Conservation (phyloP, 768 basidiomycete species). For the Pleurotus cornucopiae region DNA sequence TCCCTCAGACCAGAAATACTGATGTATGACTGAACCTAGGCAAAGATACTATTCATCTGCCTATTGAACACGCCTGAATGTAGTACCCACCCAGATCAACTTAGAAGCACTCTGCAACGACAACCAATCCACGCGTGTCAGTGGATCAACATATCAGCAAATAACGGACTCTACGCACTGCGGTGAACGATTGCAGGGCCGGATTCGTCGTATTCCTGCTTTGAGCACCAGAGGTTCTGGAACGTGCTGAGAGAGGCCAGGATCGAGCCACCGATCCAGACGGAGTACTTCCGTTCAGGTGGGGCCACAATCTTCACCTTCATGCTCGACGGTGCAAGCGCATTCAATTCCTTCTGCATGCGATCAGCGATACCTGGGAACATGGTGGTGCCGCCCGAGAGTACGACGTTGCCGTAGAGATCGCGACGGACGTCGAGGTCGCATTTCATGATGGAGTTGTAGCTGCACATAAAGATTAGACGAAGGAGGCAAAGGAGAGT, state of each 20-base stretch:
- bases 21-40: too few relatives aligned
- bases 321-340: conserved; percentile 82
- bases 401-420: conserved; percentile 50
- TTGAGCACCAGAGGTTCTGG: conserved; percentile 83
- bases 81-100: too few relatives aligned
- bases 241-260: conserved; percentile 88
- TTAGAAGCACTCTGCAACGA: too few relatives aligned
- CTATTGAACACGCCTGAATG: too few relatives aligned
- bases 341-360: conserved; percentile 78
- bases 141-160: too few relatives aligned
- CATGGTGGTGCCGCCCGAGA: conserved; percentile 57
- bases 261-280: conserved; percentile 89
- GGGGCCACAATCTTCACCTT: conserved; percentile 94
- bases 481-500: neutral
- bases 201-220: conserved; percentile 68
- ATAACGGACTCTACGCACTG: conserved; percentile 11
- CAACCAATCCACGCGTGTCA: too few relatives aligned
- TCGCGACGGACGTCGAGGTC: conserved; percentile 49
- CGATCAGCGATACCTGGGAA: conserved; percentile 54
- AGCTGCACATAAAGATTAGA: conserved; percentile 21
- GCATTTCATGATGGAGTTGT: conserved; percentile 60
- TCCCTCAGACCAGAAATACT: too few relatives aligned
- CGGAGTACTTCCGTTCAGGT: conserved; percentile 91
- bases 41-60: too few relatives aligned
- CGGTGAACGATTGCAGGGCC: conserved; percentile 47